Evolutionary conservation across 129 eudicot species (phyloP).

Genomic region (Centella asiatica): DNA sequence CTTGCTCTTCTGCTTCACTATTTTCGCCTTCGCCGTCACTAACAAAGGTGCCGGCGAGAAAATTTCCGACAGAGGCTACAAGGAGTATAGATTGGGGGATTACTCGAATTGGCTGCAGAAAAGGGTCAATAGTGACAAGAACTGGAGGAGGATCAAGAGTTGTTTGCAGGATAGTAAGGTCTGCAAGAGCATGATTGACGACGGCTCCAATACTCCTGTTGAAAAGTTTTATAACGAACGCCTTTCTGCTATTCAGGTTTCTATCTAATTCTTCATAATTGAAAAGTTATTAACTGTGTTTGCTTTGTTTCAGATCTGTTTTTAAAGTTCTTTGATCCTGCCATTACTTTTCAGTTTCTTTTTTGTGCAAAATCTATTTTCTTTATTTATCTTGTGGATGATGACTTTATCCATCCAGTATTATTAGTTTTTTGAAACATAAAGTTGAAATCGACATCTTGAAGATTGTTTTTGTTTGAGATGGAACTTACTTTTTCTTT

Average conservation of each 20-base stretch:
- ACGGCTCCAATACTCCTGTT: constrained; percentile 18
- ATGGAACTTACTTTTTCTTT: too few species aligned
- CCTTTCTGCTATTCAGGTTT: constrained; percentile 73
- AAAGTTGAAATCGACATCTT: too few species aligned
- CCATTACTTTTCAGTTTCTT: neutral
- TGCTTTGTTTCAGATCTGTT: constrained; percentile 12
- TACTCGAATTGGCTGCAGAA: constrained; percentile 78
- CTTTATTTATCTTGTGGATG: neutral
- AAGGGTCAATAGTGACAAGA: constrained; percentile 41
- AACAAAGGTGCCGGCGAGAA: constrained; percentile 79
- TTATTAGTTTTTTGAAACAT: too few species aligned
- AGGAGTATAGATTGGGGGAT: constrained; percentile 79
- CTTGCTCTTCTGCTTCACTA: constrained; percentile 60
- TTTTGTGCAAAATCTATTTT: neutral
- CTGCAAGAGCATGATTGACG: constrained; percentile 56
- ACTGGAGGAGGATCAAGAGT: constrained; percentile 67
- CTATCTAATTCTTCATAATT: neutral
- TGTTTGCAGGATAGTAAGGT: constrained; percentile 71
- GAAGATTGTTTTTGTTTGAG: too few species aligned
- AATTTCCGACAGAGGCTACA: constrained; percentile 53
- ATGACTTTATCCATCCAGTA: neutral
- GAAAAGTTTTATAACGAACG: constrained; percentile 27
- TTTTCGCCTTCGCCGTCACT: constrained; percentile 86
- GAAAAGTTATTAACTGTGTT: neutral
- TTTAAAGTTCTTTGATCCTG: neutral